phyloP scores from a whole-genome alignment of 1,284 basidiomycete species.

The Singerocomus inundabilis region DNA sequence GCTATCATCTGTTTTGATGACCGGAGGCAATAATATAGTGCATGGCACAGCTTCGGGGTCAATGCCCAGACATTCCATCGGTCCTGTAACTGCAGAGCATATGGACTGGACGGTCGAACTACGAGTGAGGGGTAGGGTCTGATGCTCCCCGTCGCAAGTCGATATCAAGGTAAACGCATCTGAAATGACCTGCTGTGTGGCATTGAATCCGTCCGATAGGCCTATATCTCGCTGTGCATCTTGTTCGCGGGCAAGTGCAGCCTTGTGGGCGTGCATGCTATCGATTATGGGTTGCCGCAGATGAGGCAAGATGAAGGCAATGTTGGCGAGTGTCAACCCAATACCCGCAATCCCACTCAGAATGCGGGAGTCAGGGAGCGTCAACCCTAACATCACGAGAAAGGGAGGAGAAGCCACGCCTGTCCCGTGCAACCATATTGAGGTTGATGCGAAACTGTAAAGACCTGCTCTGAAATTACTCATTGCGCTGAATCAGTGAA shows the following conservation, averaged over 20 bases:
- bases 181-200: background rate
- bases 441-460: slow-evolving; percentile 24
- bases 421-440: slow-evolving; percentile 20
- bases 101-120: slow-evolving; percentile 2
- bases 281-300: slow-evolving; percentile 25
- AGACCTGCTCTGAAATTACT: slow-evolving; percentile 28
- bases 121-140: background rate
- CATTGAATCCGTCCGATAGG: background rate
- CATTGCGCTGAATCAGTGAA: slow-evolving; percentile 10
- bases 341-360: slow-evolving; percentile 25
- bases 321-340: slow-evolving; percentile 28
- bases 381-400: slow-evolving; percentile 26
- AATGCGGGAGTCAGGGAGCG: slow-evolving; percentile 32
- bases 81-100: background rate
- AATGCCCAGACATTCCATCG: background rate
- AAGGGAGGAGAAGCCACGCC: slow-evolving; percentile 30
- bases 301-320: slow-evolving; percentile 25
- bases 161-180: background rate
- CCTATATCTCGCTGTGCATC: background rate
- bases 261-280: slow-evolving; percentile 4
- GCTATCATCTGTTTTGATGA: background rate
- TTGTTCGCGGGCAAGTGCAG: background rate
- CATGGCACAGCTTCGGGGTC: background rate
- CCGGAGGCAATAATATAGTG: background rate
- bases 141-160: background rate